phyloP scores from a whole-genome alignment of 257 asterid species.

The Solanum bukasovii region DNA sequence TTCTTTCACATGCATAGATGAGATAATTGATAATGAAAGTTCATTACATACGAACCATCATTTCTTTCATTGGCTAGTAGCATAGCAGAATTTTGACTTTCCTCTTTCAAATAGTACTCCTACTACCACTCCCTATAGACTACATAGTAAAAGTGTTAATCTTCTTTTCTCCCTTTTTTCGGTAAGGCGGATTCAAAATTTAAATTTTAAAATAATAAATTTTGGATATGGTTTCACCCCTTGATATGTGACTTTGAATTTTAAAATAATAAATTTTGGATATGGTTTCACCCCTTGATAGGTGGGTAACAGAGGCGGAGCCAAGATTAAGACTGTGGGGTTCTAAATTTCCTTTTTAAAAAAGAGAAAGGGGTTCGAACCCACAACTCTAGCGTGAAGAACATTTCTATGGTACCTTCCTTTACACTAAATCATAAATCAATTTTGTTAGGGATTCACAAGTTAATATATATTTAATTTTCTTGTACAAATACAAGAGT shows the following conservation, averaged over 20 bases:
- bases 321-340: accelerated
- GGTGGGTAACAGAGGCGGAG: accelerated
- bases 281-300: too few relatives aligned
- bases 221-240: too few relatives aligned
- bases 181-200: neutral
- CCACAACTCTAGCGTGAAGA: too few relatives aligned
- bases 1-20: neutral
- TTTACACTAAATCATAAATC: accelerated
- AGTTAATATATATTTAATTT: too few relatives aligned
- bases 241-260: neutral
- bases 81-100: neutral
- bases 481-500: accelerated
- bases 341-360: too few relatives aligned
- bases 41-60: neutral
- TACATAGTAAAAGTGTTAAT: neutral
- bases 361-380: too few relatives aligned
- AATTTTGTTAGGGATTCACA: too few relatives aligned
- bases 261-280: too few relatives aligned
- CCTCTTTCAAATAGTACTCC: neutral
- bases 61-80: neutral
- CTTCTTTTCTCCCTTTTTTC: neutral
- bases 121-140: neutral
- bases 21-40: neutral
- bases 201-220: neutral
- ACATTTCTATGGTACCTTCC: too few relatives aligned